Base-by-base conservation (phyloP, 805 yeast genomes). In the Teunomyces atbi region DNA sequence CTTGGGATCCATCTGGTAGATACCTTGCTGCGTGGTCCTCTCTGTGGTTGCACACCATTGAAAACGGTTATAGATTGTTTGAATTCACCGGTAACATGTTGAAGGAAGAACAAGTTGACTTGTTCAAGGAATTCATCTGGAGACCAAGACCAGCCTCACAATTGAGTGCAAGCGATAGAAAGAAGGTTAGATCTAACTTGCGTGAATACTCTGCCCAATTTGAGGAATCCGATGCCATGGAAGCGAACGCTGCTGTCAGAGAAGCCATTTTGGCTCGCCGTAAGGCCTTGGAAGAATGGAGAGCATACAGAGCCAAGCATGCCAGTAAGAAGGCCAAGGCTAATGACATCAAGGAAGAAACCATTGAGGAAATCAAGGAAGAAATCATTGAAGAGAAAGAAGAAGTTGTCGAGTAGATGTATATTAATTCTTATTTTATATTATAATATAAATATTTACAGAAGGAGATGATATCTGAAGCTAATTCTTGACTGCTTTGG, bases 1-100 rank as follows among this genome's bases (percentile, higher is more conserved):
- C 83, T 44, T 94, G 99, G 99, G 99, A 94, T 68, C 92, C 96
- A 48, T 85, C 96, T 43, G 99, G 99, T 57, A 81, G 98, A 69
- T 90, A 77, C 65, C 74, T 92, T 45, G 85, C 92, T 41, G 88
- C 86, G 15, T 87, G 92, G 89, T 89, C 97, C 5, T 86, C 96
- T 16, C 65, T 79, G 37, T 85, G 95, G 89, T 80, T 86, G 56
- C 94, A 87, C 61, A 79, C 83, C 59, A 77, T 87, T 52, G 96
- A 89, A 62, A 89, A 91, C 60, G 99, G 99, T 53, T 94, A 83
- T 80, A 88, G 82, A 66, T 71, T 94, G 53, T 91, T 77, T 71
- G 95, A 90, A 65, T 78, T 88, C 66, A 84, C 86, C 42, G 99
- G 99, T 60, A 77, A 74, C 55, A 55, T 83, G 54, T 66, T 89